Evolutionary conservation across 2,329 filamentous ascomycete genomes (phyloP).

Genomic region (Calonectria montana): DNA sequence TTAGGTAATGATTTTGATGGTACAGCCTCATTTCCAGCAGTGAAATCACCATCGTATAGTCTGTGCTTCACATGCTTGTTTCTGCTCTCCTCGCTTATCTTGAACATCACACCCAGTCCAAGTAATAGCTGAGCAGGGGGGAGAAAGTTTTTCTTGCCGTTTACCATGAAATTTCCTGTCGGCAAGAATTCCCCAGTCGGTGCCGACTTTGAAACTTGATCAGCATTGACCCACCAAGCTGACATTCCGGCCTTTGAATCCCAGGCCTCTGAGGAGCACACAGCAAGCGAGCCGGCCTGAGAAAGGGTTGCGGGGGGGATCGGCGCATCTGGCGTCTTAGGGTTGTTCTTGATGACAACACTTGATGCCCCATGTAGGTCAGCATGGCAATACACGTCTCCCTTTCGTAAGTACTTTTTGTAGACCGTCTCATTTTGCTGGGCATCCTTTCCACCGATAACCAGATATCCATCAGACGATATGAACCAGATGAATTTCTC

Average conservation of each 20-base stretch:
- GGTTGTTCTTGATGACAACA: slow-evolving; percentile 92
- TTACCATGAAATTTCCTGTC: slow-evolving; percentile 81
- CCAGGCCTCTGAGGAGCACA: slow-evolving; percentile 91
- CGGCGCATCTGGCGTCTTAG: slow-evolving; percentile 80
- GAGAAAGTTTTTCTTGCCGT: slow-evolving; percentile 90
- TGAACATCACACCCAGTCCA: slow-evolving; percentile 89
- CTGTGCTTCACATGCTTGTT: slow-evolving; percentile 80
- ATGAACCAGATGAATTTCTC: slow-evolving; percentile 98
- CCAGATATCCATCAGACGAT: slow-evolving; percentile 93
- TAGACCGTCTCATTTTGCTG: slow-evolving; percentile 96
- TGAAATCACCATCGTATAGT: slow-evolving; percentile 43
- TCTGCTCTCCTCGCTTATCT: slow-evolving; percentile 89
- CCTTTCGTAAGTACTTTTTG: slow-evolving; percentile 83
- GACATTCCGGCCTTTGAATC: slow-evolving; percentile 96
- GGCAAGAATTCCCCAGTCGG: slow-evolving; percentile 83
- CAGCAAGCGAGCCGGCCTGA: slow-evolving; percentile 86
- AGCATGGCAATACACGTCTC: slow-evolving; percentile 92
- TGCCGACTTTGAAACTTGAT: slow-evolving; percentile 90
- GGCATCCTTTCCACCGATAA: slow-evolving; percentile 88
- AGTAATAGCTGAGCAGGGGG: slow-evolving; percentile 89
- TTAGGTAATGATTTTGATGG: slow-evolving; percentile 32
- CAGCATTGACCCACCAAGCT: slow-evolving; percentile 93
- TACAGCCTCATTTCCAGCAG: slow-evolving; percentile 35
- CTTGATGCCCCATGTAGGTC: slow-evolving; percentile 86
- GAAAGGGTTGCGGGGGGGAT: slow-evolving; percentile 92